Evolutionary conservation across 1,284 basidiomycete species (phyloP), one percentile per base, ranked within the genome.

Genomic region (Malassezia furfur): DNA sequence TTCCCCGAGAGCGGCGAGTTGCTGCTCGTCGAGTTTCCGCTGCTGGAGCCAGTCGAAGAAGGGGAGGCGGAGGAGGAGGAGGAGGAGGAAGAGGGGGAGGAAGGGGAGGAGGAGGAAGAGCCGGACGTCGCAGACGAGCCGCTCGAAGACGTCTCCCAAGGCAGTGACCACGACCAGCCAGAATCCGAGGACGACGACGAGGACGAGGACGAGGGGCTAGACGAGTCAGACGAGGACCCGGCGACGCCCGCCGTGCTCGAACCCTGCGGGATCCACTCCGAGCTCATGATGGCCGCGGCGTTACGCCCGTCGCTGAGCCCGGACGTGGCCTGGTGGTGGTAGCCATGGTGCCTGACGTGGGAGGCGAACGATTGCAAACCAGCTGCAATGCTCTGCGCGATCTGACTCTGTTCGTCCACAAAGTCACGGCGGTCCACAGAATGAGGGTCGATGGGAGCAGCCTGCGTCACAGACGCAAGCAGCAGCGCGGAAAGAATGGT

Each of bases 391-490:
- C 31, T 28, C 17, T 54, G 46, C 19, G 41, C 2, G 3, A 45
- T 17, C 5, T 28, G 5, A 38, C 17, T 14, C 6, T 5, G n/a
- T n/a, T 41, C 15, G 8, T 43, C 39, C 12, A 14, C 25, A 28
- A 28, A 14, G 30, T 44, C 39, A 10, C 54, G 25, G 28, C 43
- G 54, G 9, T 35, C 19, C 37, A 30, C 35, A 14, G 31, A 15
- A 10, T 38, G 21, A 5, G 21, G 14, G 28, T 50, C 32, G 22
- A 19, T 17, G 15, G 45, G 31, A 6, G 36, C 17, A n/a, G 48
- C 54, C 31, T 56, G 40, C 21, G n/a, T 14, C 6, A 9, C 41
- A 22, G 52, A 40, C 14, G 37, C 52, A 34, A 53, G 36, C 22
- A 28, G 17, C 4, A 53, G 31, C 3, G 45, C 52, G 19, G 34